Percentiles rank a stretch among this genome's conserved stretches.
Conservation (phyloP, 2,329 filamentous ascomycete species). For the Pezicula rhizophila region DNA sequence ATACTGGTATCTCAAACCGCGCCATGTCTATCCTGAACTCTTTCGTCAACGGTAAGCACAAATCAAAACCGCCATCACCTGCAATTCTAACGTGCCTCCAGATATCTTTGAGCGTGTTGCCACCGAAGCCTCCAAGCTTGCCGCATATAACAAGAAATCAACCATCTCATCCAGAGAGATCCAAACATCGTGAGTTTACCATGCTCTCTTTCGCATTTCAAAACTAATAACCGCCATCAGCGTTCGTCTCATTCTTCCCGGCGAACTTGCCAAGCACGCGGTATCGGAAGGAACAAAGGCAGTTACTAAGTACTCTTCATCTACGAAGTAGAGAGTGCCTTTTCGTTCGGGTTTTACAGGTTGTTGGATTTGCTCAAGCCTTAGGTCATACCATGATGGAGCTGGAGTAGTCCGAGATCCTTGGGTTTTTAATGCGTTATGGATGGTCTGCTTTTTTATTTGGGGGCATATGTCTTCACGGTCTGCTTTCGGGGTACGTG, state of each 20-base stretch:
- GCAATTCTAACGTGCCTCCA: conserved; percentile 33
- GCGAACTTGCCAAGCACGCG: conserved; percentile 98
- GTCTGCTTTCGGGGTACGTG: conserved; percentile 63
- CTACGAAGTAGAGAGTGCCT: conserved; percentile 78
- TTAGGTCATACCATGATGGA: conserved; percentile 29
- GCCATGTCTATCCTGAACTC: conserved; percentile 99
- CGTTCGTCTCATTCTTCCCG: conserved; percentile 93
- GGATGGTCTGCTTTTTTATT: conserved; percentile 56
- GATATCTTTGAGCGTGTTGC: conserved; percentile 99
- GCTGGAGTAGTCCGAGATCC: conserved; percentile 20
- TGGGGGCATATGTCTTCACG: conserved; percentile 64
- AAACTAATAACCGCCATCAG: conserved; percentile 28
- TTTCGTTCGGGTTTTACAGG: conserved; percentile 49
- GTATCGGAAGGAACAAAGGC: conserved; percentile 99
- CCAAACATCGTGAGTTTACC: conserved; percentile 72
- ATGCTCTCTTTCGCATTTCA: not conserved
- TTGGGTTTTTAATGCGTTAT: conserved; percentile 62
- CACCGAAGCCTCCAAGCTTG: conserved; percentile 97
- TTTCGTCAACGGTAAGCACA: conserved; percentile 81
- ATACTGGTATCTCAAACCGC: conserved; percentile 99
- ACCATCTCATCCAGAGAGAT: conserved; percentile 99
- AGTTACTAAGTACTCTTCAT: conserved; percentile 99
- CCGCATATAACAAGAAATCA: conserved; percentile 99
- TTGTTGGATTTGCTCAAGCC: conserved; percentile 47
- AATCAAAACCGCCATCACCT: not conserved